Evolutionary conservation across 2,329 filamentous ascomycete genomes (phyloP), one percentile per base, ranked within the genome.

Genomic region (Curvularia lunata): DNA sequence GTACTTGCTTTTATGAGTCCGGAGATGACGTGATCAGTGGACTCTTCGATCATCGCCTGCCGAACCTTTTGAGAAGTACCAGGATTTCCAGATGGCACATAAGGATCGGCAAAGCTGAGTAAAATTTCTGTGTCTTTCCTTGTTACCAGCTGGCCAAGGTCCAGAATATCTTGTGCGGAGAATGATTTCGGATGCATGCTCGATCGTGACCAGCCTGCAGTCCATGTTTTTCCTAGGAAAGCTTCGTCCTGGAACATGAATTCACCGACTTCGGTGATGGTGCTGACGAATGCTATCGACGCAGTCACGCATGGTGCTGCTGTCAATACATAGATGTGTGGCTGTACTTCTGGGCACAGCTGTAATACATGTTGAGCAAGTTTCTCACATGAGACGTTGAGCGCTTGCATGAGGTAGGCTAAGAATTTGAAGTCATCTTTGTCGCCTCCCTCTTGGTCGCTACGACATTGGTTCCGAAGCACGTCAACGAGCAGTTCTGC

Each of bases 401-500:
- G 54, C 21, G 53, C 58, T 9, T 52, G 46, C 49, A 54, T 61
- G 12, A 64, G 57, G 10, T 58, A 56, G 1, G 37, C 47, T 6
- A 64, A 12, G 32, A 64, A 62, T n/a, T 56, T 38, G 32, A 53
- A 53, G 10, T 62, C 48, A 19, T 64, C 49, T 16, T 57, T 48
- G 4, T 61, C 48, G 18, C 42, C 52, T 40, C 47, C 51, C 21
- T 23, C 40, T 3, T 50, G 41, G 16, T 30, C 55, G 16, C 49
- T 43, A 7, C 52, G 28, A 4, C 52, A 62, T 34, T 64, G 59
- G 23, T 64, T 63, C 4, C 49, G 54, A 43, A 64, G 56, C 4
- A 64, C 62, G 18, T 60, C 62, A 3, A 62, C 59, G 12, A 64
- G 57, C 1, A 64, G 52, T n/a, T 62, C 62, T 1, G 55, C 56